Evolutionary conservation across 2,329 filamentous ascomycete genomes (phyloP), one percentile per base, ranked within the genome.

Genomic region (Alternaria triticina): DNA sequence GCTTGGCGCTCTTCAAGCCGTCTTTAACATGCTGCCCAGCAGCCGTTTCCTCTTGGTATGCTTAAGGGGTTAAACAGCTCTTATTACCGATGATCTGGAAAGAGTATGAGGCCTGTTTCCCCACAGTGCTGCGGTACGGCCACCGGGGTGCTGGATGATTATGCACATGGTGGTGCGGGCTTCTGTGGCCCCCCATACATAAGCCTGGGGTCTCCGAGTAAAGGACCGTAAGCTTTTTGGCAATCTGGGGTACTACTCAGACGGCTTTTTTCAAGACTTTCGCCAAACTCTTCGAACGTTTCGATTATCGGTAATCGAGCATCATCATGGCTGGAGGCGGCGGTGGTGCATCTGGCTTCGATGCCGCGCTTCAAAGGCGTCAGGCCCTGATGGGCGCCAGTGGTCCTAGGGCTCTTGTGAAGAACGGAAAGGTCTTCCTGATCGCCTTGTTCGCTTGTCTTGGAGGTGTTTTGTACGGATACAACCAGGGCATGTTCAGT

Each of bases 401-500:
- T 69, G 85, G 85, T 22, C 81, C 82, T n/a, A 70, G 77, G 66
- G 85, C 85, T 11, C 72, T 88, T 44, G 40, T 87, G 36, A 82
- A 82, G 68, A 87, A 87, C 70, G 75, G 82, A 61, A 86, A 84
- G 66, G 86, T 87, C 23, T 86, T 86, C 61, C 82, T 82, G 10
- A 87, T 88, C 70, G 84, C 85, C 10, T 81, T 85, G 57, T 88
- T 88, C 62, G 82, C 83, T 6, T 85, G 82, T 63, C 75, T 87
- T 30, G 84, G 84, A 70, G 85, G 85, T 56, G 74, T 86, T 20
- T 80, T 86, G 27, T 88, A 91, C 75, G 90, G 91, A 20, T 93
- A 92, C 80, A 92, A 93, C 74, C 89, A 92, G 61, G 91, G 91
- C 69, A 90, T 92, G 80, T 92, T 92, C 80, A 88, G 87, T n/a